Base-by-base conservation (phyloP, 2,329 filamentous ascomycete genomes). In the Helotiales sp. region DNA sequence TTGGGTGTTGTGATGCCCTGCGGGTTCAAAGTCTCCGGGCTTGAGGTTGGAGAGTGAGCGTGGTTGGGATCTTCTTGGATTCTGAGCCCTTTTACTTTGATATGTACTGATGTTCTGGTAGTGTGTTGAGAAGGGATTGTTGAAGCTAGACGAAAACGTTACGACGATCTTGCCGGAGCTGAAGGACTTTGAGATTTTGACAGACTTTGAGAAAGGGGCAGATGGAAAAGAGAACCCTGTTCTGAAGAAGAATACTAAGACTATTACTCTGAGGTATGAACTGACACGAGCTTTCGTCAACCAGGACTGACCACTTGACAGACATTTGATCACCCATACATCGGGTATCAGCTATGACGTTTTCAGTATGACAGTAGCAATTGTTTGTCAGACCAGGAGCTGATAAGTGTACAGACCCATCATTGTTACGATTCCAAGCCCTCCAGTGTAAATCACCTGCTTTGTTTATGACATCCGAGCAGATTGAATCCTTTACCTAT, bases 51-150 rank as follows among this genome's bases (percentile, higher is more conserved):
- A n/a, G n/a, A n/a, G n/a, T n/a, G n/a, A n/a, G n/a, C n/a, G n/a
- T n/a, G n/a, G n/a, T n/a, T n/a, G n/a, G n/a, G n/a, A n/a, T n/a
- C n/a, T n/a, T n/a, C n/a, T n/a, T n/a, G n/a, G n/a, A n/a, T n/a
- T n/a, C n/a, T n/a, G n/a, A n/a, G n/a, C n/a, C n/a, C n/a, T n/a
- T n/a, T n/a, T n/a, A n/a, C n/a, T n/a, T n/a, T n/a, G n/a, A n/a
- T n/a, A n/a, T n/a, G n/a, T n/a, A n/a, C n/a, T n/a, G n/a, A n/a
- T n/a, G n/a, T n/a, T n/a, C n/a, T n/a, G n/a, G n/a, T n/a, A n/a
- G 67, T 75, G 82, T 0, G 81, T 85, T 1, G 83, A 85, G 65
- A 71, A 76, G 52, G 81, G 79, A 0, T 61, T 68, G 8, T 63
- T 84, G 17, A 70, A 63, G 1, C 70, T 85, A 0, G 82, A 85